phyloP scores from a whole-genome alignment of 78 protist genomes.

The Dictyostelium capitatum region DNA sequence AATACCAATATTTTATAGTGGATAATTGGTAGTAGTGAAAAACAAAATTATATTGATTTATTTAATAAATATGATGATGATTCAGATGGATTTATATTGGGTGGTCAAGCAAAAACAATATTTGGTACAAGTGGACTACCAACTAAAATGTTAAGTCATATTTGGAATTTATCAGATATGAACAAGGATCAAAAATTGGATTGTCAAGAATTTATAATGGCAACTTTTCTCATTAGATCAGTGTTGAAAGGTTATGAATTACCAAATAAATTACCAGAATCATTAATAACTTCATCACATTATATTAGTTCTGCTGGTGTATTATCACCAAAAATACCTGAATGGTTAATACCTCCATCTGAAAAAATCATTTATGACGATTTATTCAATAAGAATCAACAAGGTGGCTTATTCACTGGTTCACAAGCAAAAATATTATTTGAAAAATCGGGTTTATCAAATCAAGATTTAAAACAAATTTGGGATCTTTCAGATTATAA shows the following conservation, averaged over 20 bases:
- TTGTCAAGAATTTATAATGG: constrained; percentile 80
- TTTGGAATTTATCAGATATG: constrained; percentile 64
- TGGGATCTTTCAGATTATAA: constrained; percentile 72
- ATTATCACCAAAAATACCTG: constrained; percentile 73
- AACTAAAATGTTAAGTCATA: constrained; percentile 33
- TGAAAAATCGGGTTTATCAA: constrained; percentile 58
- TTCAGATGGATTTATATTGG: constrained; percentile 59
- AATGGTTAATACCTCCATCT: constrained; percentile 70
- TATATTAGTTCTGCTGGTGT: constrained; percentile 44
- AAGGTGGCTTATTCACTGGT: constrained; percentile 38
- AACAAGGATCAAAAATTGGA: constrained; percentile 41
- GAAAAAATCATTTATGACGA: constrained; percentile 65
- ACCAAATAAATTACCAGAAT: constrained; percentile 53
- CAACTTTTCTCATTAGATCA: constrained; percentile 53
- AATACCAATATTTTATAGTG: constrained; percentile 6
- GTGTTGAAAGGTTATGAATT: constrained; percentile 61
- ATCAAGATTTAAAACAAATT: constrained; percentile 35
- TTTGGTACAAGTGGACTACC: constrained; percentile 58
- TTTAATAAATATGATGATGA: constrained; percentile 63
- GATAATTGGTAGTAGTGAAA: constrained; percentile 33
- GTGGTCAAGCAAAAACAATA: constrained; percentile 29
- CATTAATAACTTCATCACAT: constrained; percentile 28
- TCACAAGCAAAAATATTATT: constrained; percentile 54
- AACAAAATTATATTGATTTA: constrained; percentile 39
- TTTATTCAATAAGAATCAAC: constrained; percentile 64